Evolutionary conservation across 2,329 filamentous ascomycete genomes (phyloP).

Genomic region (Paramyrothecium roridum): DNA sequence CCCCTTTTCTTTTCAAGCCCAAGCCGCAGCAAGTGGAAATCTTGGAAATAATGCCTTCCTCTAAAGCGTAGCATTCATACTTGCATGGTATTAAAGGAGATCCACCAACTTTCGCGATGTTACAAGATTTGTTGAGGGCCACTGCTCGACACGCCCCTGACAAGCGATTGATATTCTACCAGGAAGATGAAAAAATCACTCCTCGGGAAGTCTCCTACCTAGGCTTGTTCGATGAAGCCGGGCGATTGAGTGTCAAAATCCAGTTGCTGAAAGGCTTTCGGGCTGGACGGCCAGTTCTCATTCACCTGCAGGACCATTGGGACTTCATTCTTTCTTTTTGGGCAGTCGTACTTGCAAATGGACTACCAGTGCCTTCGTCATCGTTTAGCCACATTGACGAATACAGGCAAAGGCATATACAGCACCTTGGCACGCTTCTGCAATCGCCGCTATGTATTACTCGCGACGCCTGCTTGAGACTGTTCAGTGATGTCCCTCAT

Average conservation of each 20-base stretch:
- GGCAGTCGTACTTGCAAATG: constrained; percentile 2
- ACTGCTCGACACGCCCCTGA: not conserved
- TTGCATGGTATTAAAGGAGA: no score
- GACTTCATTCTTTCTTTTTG: constrained; percentile 5
- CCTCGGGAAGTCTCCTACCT: not conserved
- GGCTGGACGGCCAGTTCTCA: not conserved
- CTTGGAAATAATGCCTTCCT: no score
- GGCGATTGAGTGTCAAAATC: not conserved
- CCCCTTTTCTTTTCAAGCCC: no score
- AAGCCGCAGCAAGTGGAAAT: no score
- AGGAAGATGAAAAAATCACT: not conserved
- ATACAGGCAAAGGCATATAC: not conserved
- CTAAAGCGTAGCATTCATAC: no score
- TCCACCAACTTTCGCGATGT: no score
- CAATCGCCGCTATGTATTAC: constrained; percentile 5
- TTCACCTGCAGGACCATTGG: constrained; percentile 3
- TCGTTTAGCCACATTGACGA: constrained; percentile 1
- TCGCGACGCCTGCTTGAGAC: not conserved
- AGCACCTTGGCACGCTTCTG: not conserved
- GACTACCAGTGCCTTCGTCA: constrained; percentile 1
- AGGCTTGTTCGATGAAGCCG: not conserved
- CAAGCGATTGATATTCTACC: not conserved
- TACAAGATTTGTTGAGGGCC: not conserved
- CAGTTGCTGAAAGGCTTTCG: not conserved
- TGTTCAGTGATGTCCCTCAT: not conserved